Percentiles rank a stretch among this genome's conserved stretches.
Evolutionary conservation across 2,329 filamentous ascomycete genomes (phyloP).

Genomic region (Canariomyces notabilis): DNA sequence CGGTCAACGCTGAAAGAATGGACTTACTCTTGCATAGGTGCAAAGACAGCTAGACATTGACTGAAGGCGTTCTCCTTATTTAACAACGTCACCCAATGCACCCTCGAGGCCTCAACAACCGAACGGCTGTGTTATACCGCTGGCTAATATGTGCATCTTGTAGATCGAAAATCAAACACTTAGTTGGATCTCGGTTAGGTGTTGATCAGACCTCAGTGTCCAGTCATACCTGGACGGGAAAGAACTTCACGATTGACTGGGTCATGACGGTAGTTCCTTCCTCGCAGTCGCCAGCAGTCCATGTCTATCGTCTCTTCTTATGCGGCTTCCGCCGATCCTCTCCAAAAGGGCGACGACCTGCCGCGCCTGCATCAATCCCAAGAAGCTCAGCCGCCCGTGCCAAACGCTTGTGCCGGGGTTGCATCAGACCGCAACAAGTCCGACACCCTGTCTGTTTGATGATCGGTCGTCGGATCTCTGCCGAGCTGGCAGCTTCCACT

Average conservation of each 20-base stretch:
- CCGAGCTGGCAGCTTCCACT: not conserved
- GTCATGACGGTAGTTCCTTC: slow-evolving; percentile 12
- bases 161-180: slow-evolving; percentile 6
- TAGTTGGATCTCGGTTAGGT: slow-evolving; percentile 19
- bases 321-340: slow-evolving; percentile 10
- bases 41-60: not conserved
- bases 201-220: slow-evolving; percentile 20
- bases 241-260: slow-evolving; percentile 13
- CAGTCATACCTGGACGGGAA: slow-evolving; percentile 8
- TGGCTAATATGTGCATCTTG: too few species aligned
- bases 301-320: not conserved
- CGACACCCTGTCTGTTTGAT: not conserved
- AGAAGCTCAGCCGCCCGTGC: not conserved
- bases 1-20: slow-evolving; percentile 23
- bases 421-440: not conserved
- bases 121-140: too few species aligned
- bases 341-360: not conserved
- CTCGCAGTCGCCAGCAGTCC: slow-evolving; percentile 9
- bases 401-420: not conserved
- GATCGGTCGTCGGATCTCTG: not conserved
- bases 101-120: not conserved
- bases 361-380: not conserved
- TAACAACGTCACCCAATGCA: not conserved
- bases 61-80: not conserved
- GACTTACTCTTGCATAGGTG: slow-evolving; percentile 9